Percentiles rank a stretch among this genome's conserved stretches.
Evolutionary conservation across 495 filamentous ascomycete genomes (phyloP).

Genomic region (Aspergillus bridgeri): DNA sequence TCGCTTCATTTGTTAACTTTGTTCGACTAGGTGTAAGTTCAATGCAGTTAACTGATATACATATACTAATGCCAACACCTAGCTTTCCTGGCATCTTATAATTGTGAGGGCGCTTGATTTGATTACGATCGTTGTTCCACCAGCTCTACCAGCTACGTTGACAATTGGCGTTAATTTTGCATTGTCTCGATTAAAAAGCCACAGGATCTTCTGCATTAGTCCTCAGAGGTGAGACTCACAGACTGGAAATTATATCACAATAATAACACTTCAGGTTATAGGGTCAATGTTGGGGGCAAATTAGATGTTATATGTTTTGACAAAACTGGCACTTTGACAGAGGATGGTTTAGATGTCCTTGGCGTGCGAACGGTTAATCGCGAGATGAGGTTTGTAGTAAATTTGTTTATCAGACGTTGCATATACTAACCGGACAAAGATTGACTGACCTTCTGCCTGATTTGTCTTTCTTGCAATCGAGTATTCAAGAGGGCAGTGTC

Average conservation of each 20-base stretch:
- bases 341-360: slow-evolving; percentile 94
- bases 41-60: not conserved
- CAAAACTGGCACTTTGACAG: slow-evolving; percentile 96
- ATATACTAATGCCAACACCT: slow-evolving; percentile 20
- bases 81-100: slow-evolving; percentile 83
- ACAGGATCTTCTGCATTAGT: slow-evolving; percentile 95
- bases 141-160: slow-evolving; percentile 92
- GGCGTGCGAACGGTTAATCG: slow-evolving; percentile 73
- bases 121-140: slow-evolving; percentile 97
- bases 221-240: slow-evolving; percentile 72
- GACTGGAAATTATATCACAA: not conserved
- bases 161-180: slow-evolving; percentile 97
- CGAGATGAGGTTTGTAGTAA: slow-evolving; percentile 42
- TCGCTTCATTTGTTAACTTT: slow-evolving; percentile 91
- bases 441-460: slow-evolving; percentile 61
- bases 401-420: not conserved
- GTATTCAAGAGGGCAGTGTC: slow-evolving; percentile 52
- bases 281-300: slow-evolving; percentile 94
- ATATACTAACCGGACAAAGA: slow-evolving; percentile 28
- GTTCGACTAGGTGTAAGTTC: slow-evolving; percentile 63
- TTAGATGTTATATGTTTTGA: slow-evolving; percentile 97
- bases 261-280: slow-evolving; percentile 8
- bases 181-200: slow-evolving; percentile 75
- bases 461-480: slow-evolving; percentile 48
- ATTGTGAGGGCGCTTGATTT: slow-evolving; percentile 89